Conservation (phyloP, 768 basidiomycete species). For the Amanita fuliginea region DNA sequence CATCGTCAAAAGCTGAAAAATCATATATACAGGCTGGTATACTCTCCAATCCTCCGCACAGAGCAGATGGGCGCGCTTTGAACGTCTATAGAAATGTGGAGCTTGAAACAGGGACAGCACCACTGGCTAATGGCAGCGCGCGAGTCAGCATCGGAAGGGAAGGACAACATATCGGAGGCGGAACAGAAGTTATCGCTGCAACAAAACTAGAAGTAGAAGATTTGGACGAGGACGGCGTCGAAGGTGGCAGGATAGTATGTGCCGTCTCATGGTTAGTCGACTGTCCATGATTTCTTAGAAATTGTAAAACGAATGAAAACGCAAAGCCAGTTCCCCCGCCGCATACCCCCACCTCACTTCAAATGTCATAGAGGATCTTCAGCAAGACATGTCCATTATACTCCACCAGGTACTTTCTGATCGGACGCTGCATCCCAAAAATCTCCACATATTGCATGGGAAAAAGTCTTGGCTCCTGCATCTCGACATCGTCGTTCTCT, state of each 20-base stretch:
- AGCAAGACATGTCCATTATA: slow-evolving; percentile 57
- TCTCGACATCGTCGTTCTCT: slow-evolving; percentile 64
- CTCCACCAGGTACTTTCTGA: slow-evolving; percentile 58
- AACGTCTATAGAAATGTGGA: slow-evolving; percentile 57
- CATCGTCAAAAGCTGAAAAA: slow-evolving; percentile 56
- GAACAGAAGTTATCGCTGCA: slow-evolving; percentile 73
- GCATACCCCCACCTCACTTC: slow-evolving; percentile 66
- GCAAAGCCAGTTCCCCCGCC: slow-evolving; percentile 59
- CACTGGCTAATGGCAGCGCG: slow-evolving; percentile 80
- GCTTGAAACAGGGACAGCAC: slow-evolving; percentile 69
- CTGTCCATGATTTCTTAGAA: background rate
- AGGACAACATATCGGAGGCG: slow-evolving; percentile 42
- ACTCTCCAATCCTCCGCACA: slow-evolving; percentile 45
- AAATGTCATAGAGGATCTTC: slow-evolving; percentile 61
- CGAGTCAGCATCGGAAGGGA: slow-evolving; percentile 57
- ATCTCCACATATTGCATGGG: slow-evolving; percentile 46
- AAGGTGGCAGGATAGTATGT: slow-evolving; percentile 55
- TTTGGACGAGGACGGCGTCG: slow-evolving; percentile 32
- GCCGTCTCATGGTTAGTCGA: slow-evolving; percentile 67
- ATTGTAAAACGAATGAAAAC: slow-evolving; percentile 10
- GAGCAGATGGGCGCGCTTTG: slow-evolving; percentile 65
- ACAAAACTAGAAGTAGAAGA: slow-evolving; percentile 72
- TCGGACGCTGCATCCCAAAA: slow-evolving; percentile 51
- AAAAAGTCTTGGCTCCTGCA: slow-evolving; percentile 70
- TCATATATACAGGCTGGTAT: slow-evolving; percentile 66